A percentile compares a stretch with the other conserved stretches of the same genome.
phyloP scores from a whole-genome alignment of 306 rosid genomes.

The Trifolium repens region DNA sequence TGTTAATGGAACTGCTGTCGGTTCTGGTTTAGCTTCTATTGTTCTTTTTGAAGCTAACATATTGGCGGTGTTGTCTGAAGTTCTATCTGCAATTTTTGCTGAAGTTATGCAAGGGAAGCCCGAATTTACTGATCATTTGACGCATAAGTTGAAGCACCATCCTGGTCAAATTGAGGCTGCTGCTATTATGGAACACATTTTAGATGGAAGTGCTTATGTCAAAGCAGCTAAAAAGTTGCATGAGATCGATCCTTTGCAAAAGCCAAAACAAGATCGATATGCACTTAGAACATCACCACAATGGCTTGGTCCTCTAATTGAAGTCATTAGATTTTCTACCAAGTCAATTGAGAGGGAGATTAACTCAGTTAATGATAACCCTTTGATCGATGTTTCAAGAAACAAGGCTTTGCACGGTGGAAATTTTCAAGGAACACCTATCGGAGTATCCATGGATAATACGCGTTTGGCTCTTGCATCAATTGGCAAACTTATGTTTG shows the following conservation, averaged over 20 bases:
- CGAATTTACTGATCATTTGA: conserved; percentile 86
- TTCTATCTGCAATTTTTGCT: conserved; percentile 73
- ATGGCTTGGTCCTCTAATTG: conserved; percentile 89
- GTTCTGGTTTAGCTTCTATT: conserved; percentile 82
- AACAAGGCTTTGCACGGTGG: conserved; percentile 93
- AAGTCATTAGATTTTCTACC: conserved; percentile 79
- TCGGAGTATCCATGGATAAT: conserved; percentile 95
- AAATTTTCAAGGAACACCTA: conserved; percentile 93
- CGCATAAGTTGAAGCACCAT: conserved; percentile 86
- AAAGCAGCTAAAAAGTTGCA: conserved; percentile 75
- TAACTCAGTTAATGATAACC: conserved; percentile 89
- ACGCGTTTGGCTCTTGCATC: conserved; percentile 88
- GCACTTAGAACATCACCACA: conserved; percentile 92
- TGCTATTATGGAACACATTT: conserved; percentile 91
- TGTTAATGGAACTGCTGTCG: conserved; percentile 91
- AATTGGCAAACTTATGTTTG: conserved; percentile 87
- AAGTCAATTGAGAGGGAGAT: conserved; percentile 91
- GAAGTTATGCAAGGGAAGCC: conserved; percentile 97
- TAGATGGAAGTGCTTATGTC: conserved; percentile 85
- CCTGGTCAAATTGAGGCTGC: conserved; percentile 98
- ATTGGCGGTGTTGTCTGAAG: conserved; percentile 64
- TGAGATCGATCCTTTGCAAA: conserved; percentile 77
- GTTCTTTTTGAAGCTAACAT: conserved; percentile 82
- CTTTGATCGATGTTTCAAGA: conserved; percentile 87
- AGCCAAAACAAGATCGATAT: conserved; percentile 87